Evolutionary conservation across 2,329 filamentous ascomycete genomes (phyloP), one percentile per base, ranked within the genome.

Genomic region (Bipolaris zeicola): DNA sequence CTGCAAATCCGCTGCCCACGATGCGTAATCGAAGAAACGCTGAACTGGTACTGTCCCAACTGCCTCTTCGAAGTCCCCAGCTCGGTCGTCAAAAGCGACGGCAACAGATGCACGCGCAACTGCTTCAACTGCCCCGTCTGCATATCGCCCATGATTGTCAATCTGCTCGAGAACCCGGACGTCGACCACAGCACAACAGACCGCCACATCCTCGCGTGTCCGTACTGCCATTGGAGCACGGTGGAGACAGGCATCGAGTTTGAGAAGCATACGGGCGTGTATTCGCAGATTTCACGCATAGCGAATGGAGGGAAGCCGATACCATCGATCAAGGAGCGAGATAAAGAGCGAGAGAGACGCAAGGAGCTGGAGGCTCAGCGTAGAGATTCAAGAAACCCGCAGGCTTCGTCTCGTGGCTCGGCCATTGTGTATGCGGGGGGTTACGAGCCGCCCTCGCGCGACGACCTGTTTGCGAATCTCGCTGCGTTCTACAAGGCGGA

Each of bases 1-100:
- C 92, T 96, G 74, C 90, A 96, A 77, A 96, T 98, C 60, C 90
- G 95, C 65, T 99, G 95, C 74, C 91, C 92, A 5, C 84, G 92
- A 78, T 99, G 95, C 72, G 90, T 96, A 51, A 86, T 89, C 45
- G 95, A 99, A 73, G 95, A 99, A 78, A 92, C 96, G 52, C 88
- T 96, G 45, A 95, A 91, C 51, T 97, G 92, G 83, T 99, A 91
- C 77, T 99, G 95, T 70, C 95, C 95, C 5, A 94, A 87, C 74
- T 99, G 95, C 74, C 79, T 99, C 55, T 98, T 99, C 70, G 95
- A 99, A 77, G 94, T 96, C 31, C 92, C 94, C 5, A 96, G 90
- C 75, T 96, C 91, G 71, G 92, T 92, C 70, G 86, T 98, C 43
- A 92, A 94, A 77, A 91, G 88, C 67, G 95, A 99, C 71, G 93